Percentiles rank a stretch among this genome's conserved stretches.
phyloP scores from a whole-genome alignment of 2,329 filamentous ascomycete species.

The Dendryphion nanum region DNA sequence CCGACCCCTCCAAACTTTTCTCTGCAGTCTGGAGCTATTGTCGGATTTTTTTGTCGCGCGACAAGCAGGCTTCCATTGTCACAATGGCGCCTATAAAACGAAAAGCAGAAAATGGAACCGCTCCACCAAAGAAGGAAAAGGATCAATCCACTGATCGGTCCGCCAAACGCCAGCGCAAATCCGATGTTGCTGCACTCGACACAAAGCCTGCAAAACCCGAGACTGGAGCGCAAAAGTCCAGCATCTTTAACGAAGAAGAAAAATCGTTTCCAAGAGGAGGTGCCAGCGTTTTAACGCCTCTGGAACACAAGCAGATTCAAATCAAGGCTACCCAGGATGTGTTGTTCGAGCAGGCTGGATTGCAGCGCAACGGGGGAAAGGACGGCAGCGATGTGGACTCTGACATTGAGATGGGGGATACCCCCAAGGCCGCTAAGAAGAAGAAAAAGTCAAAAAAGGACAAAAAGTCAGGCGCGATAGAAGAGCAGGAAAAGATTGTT shows the following conservation, averaged over 20 bases:
- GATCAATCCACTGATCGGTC: constrained; percentile 26
- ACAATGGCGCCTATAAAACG: constrained; percentile 48
- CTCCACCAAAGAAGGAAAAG: constrained; percentile 32
- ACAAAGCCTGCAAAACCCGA: constrained; percentile 27
- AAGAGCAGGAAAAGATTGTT: constrained; percentile 51
- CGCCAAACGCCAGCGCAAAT: constrained; percentile 38
- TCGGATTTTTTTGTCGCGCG: background rate
- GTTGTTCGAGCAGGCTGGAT: constrained; percentile 75
- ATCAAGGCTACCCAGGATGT: constrained; percentile 91
- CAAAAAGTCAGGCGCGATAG: constrained; percentile 39
- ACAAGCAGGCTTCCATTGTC: constrained; percentile 6
- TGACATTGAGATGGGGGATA: constrained; percentile 42
- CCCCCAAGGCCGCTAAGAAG: constrained; percentile 51
- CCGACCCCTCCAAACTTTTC: constrained; percentile 24
- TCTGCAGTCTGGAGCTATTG: constrained; percentile 14
- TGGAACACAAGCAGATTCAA: constrained; percentile 96
- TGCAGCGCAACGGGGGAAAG: constrained; percentile 56
- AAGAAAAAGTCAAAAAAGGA: constrained; percentile 50
- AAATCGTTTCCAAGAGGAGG: constrained; percentile 90
- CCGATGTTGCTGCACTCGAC: constrained; percentile 25
- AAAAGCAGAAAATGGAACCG: constrained; percentile 41
- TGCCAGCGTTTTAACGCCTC: constrained; percentile 81
- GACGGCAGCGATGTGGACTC: constrained; percentile 43
- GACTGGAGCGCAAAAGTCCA: constrained; percentile 37
- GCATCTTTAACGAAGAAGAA: constrained; percentile 74